Base-by-base conservation (phyloP, 2,329 filamentous ascomycete species). In the Myriosclerotinia curreyana region DNA sequence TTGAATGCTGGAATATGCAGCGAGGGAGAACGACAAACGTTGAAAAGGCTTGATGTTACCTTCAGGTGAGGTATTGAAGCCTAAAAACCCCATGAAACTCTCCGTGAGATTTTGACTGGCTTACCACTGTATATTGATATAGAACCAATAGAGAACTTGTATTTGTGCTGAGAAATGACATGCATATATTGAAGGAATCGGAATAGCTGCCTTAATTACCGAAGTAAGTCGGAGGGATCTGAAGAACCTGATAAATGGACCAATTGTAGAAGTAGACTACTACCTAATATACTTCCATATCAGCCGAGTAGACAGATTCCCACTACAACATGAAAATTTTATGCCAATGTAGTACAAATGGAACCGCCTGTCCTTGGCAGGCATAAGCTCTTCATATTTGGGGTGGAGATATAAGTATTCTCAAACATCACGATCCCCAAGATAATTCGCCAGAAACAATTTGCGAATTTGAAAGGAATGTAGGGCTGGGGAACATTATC, bases 131-230 rank as follows among this genome's bases (percentile, higher is more conserved):
- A 28, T 9, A 15, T 46, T 17, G 1, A 46, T 22, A 22, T 56
- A 5, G 42, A 46, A 17, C 54, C 14, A 58, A 46, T 58, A 17
- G 7, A 58, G 46, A n/a, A 22, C 8, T 1, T 36, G 2, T 22
- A 17, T 36, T 34, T 14, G 15, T 22, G n/a, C 11, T 14, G 12
- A 36, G 11, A 34, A 22, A 11, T 36, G 46, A 28, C 28, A 25
- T 20, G 9, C 44, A 51, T 40, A 51, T 51, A 38, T 50, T n/a
- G 44, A 50, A 60, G 56, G 46, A 50, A n/a, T 40, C n/a, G 31
- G 31, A 59, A 34, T 14, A 44, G 4, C 17, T 38, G 8, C 7
- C 22, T 20, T 28, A 11, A 8, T n/a, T 50, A n/a, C 44, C n/a
- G 15, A 28, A 38, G 31, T 60, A 49, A 34, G n/a, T 36, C 15